Base-by-base conservation (phyloP, 495 filamentous ascomycete species). In the Terfezia boudieri region DNA sequence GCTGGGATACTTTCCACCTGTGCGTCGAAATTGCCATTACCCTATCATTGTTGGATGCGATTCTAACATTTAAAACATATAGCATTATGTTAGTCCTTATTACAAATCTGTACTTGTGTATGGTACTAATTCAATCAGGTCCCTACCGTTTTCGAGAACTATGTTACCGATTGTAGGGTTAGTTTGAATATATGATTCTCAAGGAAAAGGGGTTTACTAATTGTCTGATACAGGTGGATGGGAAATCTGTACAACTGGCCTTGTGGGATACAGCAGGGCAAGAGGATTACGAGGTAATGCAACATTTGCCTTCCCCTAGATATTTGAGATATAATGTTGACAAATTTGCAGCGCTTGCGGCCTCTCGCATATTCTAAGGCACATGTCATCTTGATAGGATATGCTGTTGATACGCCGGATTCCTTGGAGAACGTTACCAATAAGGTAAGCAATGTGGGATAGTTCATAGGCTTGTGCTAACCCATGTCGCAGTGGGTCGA, bases 261-360 rank as follows among this genome's bases (percentile, higher is more conserved):
- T 71, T 99, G 60, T 99, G 90, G 90, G 90, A 99, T 81, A 99
- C 90, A 46, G 90, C 90, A n/a, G 90, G 90, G 55, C 90, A 98
- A 69, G 90, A 98, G 77, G 90, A 98, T 65, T 98, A 96, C 70
- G 92, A 99, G 67, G 76, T 83, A 53, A 16, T 4, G 20, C 16
- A 49, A 43, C 32, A 17, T 51, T n/a, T 51, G 50, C 11, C 48
- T 14, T 32, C 53, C n/a, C 36, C 9, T 43, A 50, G 11, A 71
- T 11, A 67, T 68, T 65, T 56, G 55, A 51, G 54, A 43, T 32
- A 32, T 32, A 32, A 32, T 32, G 26, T 32, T 32, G 26, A 32
- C 26, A 32, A 32, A 32, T 32, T 32, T 52, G 16, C 52, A 65
- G 67, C 73, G 82, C 60, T 73, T 99, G 70, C 85, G 90, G 55